A percentile compares a stretch with the other conserved stretches of the same genome.
These are phyloP conservation scores for Solanum chiquidenum DNA, from an alignment of 257 asterid species.

Conservation along the genomic window DNA sequence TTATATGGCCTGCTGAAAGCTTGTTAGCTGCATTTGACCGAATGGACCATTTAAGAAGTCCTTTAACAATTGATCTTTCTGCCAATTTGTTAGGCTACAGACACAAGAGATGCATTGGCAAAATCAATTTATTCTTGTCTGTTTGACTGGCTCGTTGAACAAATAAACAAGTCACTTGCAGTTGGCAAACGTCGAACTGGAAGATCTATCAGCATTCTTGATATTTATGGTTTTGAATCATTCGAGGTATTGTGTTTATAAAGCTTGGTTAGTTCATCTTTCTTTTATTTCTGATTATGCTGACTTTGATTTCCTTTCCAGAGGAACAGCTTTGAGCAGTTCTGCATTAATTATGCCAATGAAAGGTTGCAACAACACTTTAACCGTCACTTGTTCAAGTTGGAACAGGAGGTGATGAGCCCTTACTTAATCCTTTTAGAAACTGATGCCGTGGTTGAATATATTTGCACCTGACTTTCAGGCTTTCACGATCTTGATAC, in stretches of 20 bases:
- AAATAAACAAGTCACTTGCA: conserved; percentile 84
- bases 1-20: background rate
- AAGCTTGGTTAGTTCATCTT: background rate
- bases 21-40: background rate
- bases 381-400: conserved; percentile 92
- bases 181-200: conserved; percentile 96
- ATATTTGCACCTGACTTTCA: background rate
- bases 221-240: conserved; percentile 97
- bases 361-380: conserved; percentile 98
- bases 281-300: background rate
- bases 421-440: background rate
- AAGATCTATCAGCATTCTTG: conserved; percentile 94
- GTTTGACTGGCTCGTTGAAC: conserved; percentile 97
- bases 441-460: background rate
- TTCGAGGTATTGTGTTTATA: conserved; percentile 53
- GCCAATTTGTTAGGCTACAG: conserved; percentile 63
- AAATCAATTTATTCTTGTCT: conserved; percentile 88
- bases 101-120: conserved; percentile 90
- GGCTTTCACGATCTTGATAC: background rate
- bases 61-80: background rate
- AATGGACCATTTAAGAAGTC: background rate
- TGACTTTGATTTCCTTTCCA: conserved; percentile 15
- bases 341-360: conserved; percentile 93
- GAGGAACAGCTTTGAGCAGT: conserved; percentile 98
- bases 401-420: conserved; percentile 87